phyloP scores from a whole-genome alignment of 208 protist genomes.

The Trypanosoma vivax region DNA sequence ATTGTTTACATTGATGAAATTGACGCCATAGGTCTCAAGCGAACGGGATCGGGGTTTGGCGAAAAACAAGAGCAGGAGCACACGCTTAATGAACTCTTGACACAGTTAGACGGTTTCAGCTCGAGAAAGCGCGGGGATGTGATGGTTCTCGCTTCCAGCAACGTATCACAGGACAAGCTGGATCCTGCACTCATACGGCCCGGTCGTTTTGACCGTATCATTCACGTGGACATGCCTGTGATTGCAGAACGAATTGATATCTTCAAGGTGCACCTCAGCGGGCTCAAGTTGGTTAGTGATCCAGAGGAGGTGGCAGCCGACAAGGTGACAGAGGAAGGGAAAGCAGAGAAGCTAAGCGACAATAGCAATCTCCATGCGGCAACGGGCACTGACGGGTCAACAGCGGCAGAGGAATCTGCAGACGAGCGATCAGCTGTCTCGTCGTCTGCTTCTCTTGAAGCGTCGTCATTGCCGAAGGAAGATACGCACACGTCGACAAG shows the following conservation, averaged over 20 bases:
- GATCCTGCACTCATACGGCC: constrained; percentile 89
- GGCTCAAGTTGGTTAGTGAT: constrained; percentile 50
- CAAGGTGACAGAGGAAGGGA: neutral
- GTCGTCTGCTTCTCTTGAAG: no score
- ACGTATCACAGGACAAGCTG: constrained; percentile 88
- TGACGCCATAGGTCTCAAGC: constrained; percentile 92
- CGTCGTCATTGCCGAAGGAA: no score
- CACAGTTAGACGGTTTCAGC: constrained; percentile 95
- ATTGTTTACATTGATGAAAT: constrained; percentile 99
- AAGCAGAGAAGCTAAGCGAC: no score
- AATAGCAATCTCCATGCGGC: no score
- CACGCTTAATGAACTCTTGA: constrained; percentile 96
- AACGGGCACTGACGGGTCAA: no score
- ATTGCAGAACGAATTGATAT: constrained; percentile 93
- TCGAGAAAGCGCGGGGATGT: constrained; percentile 61
- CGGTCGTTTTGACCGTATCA: constrained; percentile 93
- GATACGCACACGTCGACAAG: no score
- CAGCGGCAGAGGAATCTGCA: no score
- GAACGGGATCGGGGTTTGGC: constrained; percentile 49
- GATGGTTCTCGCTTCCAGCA: constrained; percentile 95
- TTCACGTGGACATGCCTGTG: constrained; percentile 89
- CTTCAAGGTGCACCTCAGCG: constrained; percentile 91
- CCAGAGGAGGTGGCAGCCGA: constrained; percentile 1
- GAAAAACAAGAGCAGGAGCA: constrained; percentile 95
- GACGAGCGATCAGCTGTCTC: no score